Evolutionary conservation across 495 filamentous ascomycete genomes (phyloP).

Genomic region (Aspergillus carlsbadensis): DNA sequence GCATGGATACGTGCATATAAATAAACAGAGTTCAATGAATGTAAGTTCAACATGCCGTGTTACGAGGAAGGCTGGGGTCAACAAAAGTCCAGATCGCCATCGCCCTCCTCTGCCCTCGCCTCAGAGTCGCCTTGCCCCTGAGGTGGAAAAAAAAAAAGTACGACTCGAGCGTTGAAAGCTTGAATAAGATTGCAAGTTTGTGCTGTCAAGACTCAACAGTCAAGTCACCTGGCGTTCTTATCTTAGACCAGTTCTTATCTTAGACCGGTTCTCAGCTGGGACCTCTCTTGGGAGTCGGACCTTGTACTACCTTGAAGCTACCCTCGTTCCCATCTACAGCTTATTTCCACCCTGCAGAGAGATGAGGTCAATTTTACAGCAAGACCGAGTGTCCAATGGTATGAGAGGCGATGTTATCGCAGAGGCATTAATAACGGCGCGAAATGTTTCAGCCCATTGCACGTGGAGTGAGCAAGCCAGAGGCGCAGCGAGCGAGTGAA

Average conservation of each 20-base stretch:
- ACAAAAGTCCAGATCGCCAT: neutral
- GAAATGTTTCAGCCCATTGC: neutral
- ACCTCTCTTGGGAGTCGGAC: conserved; percentile 1
- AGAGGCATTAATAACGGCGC: neutral
- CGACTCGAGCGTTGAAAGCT: neutral
- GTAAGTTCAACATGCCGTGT: conserved; percentile 7
- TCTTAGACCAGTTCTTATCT: conserved; percentile 3
- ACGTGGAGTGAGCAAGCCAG: too few species aligned
- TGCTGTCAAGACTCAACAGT: too few species aligned
- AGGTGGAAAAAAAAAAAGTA: conserved; percentile 5
- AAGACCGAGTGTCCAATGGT: neutral
- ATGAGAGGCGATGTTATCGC: neutral
- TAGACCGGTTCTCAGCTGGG: neutral
- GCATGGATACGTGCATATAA: neutral
- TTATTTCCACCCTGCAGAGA: neutral
- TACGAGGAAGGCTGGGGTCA: neutral
- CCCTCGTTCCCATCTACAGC: neutral
- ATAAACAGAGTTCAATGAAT: conserved; percentile 10
- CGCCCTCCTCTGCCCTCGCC: too few species aligned
- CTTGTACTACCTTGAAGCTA: neutral
- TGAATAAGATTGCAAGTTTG: neutral
- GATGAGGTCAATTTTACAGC: neutral
- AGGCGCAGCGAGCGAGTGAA: too few species aligned
- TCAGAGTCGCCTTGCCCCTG: neutral
- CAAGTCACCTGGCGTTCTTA: too few species aligned